These are phyloP conservation scores for Candida silvatica DNA, from an alignment of 805 yeast genomes.

Conservation along the genomic window DNA sequence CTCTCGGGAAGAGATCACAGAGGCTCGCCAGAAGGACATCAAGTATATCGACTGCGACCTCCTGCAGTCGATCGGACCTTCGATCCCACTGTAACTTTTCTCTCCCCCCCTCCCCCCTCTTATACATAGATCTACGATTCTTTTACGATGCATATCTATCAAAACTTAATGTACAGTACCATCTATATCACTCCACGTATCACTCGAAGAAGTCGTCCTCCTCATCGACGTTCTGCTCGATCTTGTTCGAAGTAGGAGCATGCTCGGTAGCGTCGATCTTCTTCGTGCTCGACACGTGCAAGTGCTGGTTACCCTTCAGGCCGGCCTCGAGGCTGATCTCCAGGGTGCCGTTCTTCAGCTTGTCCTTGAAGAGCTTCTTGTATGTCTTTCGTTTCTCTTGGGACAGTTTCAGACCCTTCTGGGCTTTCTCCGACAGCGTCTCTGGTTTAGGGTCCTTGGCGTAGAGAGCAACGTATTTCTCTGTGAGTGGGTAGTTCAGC, in stretches of 20 bases:
- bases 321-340: slow-evolving; percentile 44
- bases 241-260: too few relatives aligned
- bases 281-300: too few relatives aligned
- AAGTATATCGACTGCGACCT: slow-evolving; percentile 33
- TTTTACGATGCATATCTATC: not conserved
- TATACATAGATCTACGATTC: too few relatives aligned
- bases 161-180: not conserved
- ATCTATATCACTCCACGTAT: not conserved
- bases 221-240: slow-evolving; percentile 1
- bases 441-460: slow-evolving; percentile 22
- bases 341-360: slow-evolving; percentile 43
- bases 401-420: slow-evolving; percentile 34
- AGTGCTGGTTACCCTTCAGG: slow-evolving; percentile 29
- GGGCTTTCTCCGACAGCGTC: slow-evolving; percentile 26
- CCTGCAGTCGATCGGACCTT: slow-evolving; percentile 5
- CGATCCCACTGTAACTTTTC: not conserved
- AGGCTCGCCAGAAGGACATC: slow-evolving; percentile 25
- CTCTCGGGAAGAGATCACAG: slow-evolving; percentile 21
- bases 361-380: slow-evolving; percentile 43
- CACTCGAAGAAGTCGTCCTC: slow-evolving; percentile 28
- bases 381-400: slow-evolving; percentile 35
- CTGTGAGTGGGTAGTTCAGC: slow-evolving; percentile 66
- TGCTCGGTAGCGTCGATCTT: too few relatives aligned
- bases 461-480: slow-evolving; percentile 73
- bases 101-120: not conserved